Conservation (phyloP, 345 rosid species). For the Syzygium grande region DNA sequence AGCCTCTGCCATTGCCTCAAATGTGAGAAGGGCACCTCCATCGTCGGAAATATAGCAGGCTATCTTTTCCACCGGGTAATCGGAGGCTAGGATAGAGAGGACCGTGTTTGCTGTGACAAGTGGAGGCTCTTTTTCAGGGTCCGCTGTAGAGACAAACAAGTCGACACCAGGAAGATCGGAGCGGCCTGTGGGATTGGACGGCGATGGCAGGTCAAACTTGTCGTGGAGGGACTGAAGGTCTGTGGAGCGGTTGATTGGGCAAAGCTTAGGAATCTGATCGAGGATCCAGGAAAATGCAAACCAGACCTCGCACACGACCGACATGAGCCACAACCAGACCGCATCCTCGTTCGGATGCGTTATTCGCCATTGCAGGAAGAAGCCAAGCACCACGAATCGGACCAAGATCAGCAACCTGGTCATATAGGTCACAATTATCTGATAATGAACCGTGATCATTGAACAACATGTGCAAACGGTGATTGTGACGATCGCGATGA, state of each 20-base stretch:
- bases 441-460: background rate
- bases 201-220: conserved; percentile 86
- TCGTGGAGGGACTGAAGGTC: conserved; percentile 77
- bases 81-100: conserved; percentile 74
- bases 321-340: conserved; percentile 84
- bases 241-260: conserved; percentile 74
- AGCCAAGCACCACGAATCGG: conserved; percentile 53
- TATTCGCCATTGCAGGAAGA: conserved; percentile 84
- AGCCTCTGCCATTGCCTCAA: conserved; percentile 99
- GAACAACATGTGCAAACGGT: background rate
- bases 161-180: conserved; percentile 92
- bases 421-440: background rate
- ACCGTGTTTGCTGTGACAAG: conserved; percentile 83
- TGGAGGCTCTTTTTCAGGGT: conserved; percentile 95
- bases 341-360: conserved; percentile 74
- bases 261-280: conserved; percentile 81
- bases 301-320: conserved; percentile 79
- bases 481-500: background rate
- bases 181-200: conserved; percentile 81
- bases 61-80: conserved; percentile 86
- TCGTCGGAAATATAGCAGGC: conserved; percentile 86
- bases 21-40: conserved; percentile 90
- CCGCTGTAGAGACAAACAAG: conserved; percentile 85
- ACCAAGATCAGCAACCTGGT: conserved; percentile 42
- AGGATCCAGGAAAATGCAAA: conserved; percentile 94